Percentiles rank a stretch among this genome's conserved stretches.
phyloP scores from a whole-genome alignment of 805 yeast species.

The Candida ascalaphidarum region DNA sequence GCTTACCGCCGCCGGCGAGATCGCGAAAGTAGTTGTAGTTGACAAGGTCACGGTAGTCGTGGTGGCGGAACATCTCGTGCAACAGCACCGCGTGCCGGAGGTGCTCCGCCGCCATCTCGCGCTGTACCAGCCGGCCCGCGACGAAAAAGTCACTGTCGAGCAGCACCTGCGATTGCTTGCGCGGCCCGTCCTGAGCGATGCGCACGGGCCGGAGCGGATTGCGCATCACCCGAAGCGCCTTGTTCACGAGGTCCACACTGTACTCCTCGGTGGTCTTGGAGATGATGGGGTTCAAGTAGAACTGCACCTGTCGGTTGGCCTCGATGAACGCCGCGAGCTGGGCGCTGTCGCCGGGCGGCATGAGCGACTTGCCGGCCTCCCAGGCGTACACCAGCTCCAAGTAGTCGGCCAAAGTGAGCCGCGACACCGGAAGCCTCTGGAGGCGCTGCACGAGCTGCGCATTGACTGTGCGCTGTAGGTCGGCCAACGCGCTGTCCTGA shows the following conservation, averaged over 20 bases:
- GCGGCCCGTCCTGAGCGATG: too few relatives aligned
- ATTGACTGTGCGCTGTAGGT: too few relatives aligned
- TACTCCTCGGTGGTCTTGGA: constrained; percentile 3
- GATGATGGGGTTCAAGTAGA: constrained; percentile 6
- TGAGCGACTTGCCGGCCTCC: constrained; percentile 1
- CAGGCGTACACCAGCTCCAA: constrained; percentile 4
- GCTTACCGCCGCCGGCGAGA: not conserved
- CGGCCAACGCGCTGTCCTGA: too few relatives aligned
- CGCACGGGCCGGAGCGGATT: too few relatives aligned
- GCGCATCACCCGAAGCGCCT: not conserved
- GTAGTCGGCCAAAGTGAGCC: constrained; percentile 3
- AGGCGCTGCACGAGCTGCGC: too few relatives aligned
- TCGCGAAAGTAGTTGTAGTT: constrained; percentile 4
- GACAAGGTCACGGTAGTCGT: constrained; percentile 6
- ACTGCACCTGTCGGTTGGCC: constrained; percentile 6
- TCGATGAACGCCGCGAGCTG: constrained; percentile 1
- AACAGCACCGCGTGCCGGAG: not conserved
- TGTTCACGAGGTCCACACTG: constrained; percentile 3
- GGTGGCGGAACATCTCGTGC: constrained; percentile 5
- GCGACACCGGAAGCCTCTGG: too few relatives aligned
- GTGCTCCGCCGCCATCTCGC: too few relatives aligned
- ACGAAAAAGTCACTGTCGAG: too few relatives aligned
- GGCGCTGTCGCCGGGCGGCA: constrained; percentile 1
- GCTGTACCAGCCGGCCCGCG: too few relatives aligned
- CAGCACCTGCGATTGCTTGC: too few relatives aligned